Percentiles rank a stretch among this genome's conserved stretches.
These are phyloP conservation scores for Lachnellula willkommii DNA, from an alignment of 2,329 filamentous ascomycete genomes.

Conservation along the genomic window DNA sequence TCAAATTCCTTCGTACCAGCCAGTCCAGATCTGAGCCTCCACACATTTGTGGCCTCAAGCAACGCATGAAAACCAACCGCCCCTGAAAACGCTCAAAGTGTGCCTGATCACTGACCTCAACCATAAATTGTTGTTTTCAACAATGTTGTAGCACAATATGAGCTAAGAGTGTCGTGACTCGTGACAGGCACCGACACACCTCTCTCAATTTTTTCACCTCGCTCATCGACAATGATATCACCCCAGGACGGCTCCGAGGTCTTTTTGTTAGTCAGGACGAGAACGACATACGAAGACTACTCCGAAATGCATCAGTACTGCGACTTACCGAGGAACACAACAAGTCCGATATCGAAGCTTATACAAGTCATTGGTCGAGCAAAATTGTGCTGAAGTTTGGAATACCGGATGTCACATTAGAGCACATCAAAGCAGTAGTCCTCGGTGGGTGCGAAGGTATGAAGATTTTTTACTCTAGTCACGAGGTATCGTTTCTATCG, in stretches of 20 bases:
- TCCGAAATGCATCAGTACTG: constrained; percentile 23
- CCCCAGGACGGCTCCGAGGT: constrained; percentile 22
- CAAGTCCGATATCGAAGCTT: constrained; percentile 30
- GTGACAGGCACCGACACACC: too few relatives aligned
- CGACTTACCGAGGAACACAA: constrained; percentile 26
- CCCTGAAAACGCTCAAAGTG: too few relatives aligned
- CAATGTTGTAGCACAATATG: too few relatives aligned
- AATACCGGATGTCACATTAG: constrained; percentile 7
- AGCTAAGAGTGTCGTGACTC: too few relatives aligned
- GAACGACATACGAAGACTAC: constrained; percentile 26
- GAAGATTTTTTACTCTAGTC: too few relatives aligned
- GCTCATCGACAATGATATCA: constrained; percentile 4
- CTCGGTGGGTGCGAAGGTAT: constrained; percentile 20
- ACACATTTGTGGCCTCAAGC: too few relatives aligned
- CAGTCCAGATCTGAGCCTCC: too few relatives aligned
- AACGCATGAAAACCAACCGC: too few relatives aligned
- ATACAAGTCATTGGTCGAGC: constrained; percentile 17
- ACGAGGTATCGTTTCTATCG: too few relatives aligned
- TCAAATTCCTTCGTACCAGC: too few relatives aligned
- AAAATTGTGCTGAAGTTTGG: constrained; percentile 26
- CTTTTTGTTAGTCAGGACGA: constrained; percentile 37
- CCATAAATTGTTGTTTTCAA: too few relatives aligned
- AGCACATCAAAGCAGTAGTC: constrained; percentile 16
- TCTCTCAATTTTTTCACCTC: constrained; percentile 31
- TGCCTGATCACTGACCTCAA: too few relatives aligned